phyloP scores from a whole-genome alignment of 768 basidiomycete species.

The Gloeostereum incarnatum region DNA sequence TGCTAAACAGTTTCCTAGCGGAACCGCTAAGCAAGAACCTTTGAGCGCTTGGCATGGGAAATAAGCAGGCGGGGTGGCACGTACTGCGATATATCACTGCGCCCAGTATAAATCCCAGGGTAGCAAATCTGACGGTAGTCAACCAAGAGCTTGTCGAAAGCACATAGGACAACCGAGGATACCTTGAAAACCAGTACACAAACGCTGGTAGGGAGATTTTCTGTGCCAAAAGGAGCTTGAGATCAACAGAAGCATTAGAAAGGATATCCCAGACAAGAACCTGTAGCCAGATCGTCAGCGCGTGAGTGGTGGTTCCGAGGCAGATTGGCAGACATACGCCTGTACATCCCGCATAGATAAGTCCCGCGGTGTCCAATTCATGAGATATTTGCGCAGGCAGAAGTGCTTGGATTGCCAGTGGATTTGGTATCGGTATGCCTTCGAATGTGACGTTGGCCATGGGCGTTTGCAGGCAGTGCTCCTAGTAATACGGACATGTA shows the following conservation, averaged over 20 bases:
- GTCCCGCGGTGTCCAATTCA: constrained; percentile 16
- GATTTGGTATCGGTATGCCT: too few species aligned
- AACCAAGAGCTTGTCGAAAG: neutral
- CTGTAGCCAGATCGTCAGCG: constrained; percentile 9
- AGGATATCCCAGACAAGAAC: constrained; percentile 20
- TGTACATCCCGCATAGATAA: constrained; percentile 12
- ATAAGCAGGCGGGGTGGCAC: neutral
- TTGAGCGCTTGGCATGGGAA: neutral
- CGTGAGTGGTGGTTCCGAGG: neutral
- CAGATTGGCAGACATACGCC: neutral
- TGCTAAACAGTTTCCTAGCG: constrained; percentile 1
- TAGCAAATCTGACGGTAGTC: constrained; percentile 6
- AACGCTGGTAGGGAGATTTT: constrained; percentile 11
- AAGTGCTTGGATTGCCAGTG: constrained; percentile 21
- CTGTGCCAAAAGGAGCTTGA: constrained; percentile 11
- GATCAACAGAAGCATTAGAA: constrained; percentile 13
- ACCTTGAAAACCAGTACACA: constrained; percentile 15
- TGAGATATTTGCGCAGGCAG: constrained; percentile 16
- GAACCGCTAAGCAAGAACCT: neutral
- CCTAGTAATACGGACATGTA: too few species aligned
- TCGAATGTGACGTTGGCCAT: too few species aligned
- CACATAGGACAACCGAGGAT: neutral
- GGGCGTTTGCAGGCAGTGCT: too few species aligned
- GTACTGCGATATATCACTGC: constrained; percentile 13
- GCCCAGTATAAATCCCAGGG: constrained; percentile 9